Conservation (phyloP, 176 grass and related monocot species). For the Tillandsia leiboldiana region DNA sequence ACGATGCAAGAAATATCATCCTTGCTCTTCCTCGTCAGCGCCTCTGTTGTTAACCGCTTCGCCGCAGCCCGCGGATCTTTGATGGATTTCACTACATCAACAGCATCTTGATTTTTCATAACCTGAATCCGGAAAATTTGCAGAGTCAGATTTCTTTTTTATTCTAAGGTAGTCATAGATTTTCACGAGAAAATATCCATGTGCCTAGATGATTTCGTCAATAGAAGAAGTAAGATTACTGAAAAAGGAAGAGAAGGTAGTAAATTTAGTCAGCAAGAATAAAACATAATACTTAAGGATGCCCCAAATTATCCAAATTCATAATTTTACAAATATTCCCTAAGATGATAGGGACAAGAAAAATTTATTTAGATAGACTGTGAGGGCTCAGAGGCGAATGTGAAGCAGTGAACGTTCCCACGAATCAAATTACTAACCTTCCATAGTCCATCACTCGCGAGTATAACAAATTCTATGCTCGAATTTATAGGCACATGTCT, state of each 20-base stretch:
- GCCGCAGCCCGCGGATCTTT: slow-evolving; percentile 97
- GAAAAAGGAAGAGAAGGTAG: no score
- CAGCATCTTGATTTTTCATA: slow-evolving; percentile 89
- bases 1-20: slow-evolving; percentile 97
- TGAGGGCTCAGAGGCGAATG: neutral
- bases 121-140: slow-evolving; percentile 35
- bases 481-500: slow-evolving; percentile 66
- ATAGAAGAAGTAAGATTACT: no score
- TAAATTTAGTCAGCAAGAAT: no score
- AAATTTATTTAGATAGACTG: neutral
- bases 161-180: neutral
- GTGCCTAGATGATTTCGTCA: neutral
- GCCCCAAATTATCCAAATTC: no score
- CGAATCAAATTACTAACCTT: slow-evolving; percentile 48
- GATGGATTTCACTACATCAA: slow-evolving; percentile 74
- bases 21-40: slow-evolving; percentile 87
- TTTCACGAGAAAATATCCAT: neutral
- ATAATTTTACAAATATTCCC: neutral
- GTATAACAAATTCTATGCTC: slow-evolving; percentile 83
- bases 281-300: no score
- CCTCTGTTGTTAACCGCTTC: slow-evolving; percentile 71
- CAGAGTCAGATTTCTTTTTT: neutral
- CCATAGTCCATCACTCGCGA: slow-evolving; percentile 98
- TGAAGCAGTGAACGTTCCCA: neutral
- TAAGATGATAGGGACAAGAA: neutral